Evolutionary conservation across 2,329 filamentous ascomycete species (phyloP).

Genomic region (Paecilomyces dactylethromorphus): DNA sequence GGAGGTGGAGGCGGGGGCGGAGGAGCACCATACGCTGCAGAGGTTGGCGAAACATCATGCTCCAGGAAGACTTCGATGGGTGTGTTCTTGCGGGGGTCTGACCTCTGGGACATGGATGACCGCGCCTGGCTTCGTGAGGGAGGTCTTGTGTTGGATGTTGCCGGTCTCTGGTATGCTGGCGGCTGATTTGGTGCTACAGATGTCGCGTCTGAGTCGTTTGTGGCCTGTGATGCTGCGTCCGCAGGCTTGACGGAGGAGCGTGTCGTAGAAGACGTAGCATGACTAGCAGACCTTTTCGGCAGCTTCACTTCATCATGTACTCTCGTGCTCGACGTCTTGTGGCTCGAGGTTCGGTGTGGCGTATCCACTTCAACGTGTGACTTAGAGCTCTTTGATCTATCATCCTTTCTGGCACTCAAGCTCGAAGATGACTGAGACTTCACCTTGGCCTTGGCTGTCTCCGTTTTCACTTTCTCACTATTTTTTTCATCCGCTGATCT

Average conservation of each 20-base stretch:
- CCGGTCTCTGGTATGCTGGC: constrained; percentile 20
- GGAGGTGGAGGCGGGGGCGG: constrained; percentile 74
- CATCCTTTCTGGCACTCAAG: constrained; percentile 32
- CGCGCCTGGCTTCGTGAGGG: constrained; percentile 29
- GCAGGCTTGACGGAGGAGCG: constrained; percentile 30
- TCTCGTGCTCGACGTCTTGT: constrained; percentile 28
- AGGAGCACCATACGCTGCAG: constrained; percentile 31
- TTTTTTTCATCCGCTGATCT: constrained; percentile 18
- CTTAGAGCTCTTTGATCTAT: constrained; percentile 29
- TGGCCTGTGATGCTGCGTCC: constrained; percentile 26
- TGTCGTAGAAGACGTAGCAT: constrained; percentile 24
- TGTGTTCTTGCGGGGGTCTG: constrained; percentile 15
- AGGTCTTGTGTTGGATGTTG: constrained; percentile 23
- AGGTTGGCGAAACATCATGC: constrained; percentile 22
- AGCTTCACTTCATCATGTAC: constrained; percentile 22
- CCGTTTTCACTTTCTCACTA: constrained; percentile 25
- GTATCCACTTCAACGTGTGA: constrained; percentile 26
- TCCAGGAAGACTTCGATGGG: constrained; percentile 31
- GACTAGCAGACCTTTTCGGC: constrained; percentile 25
- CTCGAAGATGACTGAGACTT: constrained; percentile 34
- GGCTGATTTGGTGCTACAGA: constrained; percentile 40
- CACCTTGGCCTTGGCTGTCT: constrained; percentile 29
- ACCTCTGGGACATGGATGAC: constrained; percentile 22
- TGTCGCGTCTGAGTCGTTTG: constrained; percentile 39
- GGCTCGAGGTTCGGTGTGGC: constrained; percentile 27